Conservation (phyloP, 805 yeast species). For the Kluyveromyces siamensis region DNA sequence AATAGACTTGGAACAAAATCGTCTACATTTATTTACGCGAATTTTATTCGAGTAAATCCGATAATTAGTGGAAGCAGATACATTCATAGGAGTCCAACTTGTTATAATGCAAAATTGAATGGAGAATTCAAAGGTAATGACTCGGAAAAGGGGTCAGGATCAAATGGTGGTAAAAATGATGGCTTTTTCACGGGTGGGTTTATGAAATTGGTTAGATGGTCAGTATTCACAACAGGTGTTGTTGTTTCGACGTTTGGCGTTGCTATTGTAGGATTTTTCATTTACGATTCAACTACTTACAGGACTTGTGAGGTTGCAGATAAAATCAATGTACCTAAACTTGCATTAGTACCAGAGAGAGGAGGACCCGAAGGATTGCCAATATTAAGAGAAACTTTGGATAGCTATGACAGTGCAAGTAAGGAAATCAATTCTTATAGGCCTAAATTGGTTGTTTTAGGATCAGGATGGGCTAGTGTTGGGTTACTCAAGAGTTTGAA, state of each 20-base stretch:
- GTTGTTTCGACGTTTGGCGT: constrained; percentile 35
- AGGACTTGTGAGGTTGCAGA: constrained; percentile 32
- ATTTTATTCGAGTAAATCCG: background rate
- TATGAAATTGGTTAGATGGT: constrained; percentile 28
- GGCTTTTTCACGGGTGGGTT: constrained; percentile 7
- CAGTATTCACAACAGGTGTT: constrained; percentile 34
- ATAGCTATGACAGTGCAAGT: constrained; percentile 44
- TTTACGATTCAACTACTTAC: constrained; percentile 64
- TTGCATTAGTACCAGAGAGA: constrained; percentile 43
- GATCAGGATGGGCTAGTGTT: constrained; percentile 68
- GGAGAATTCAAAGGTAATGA: background rate
- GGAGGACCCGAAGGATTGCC: constrained; percentile 74
- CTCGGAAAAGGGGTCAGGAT: background rate
- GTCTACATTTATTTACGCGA: background rate
- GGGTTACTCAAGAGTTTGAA: constrained; percentile 44
- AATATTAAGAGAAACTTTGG: constrained; percentile 45
- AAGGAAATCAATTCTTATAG: constrained; percentile 38
- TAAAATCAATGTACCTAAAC: constrained; percentile 39
- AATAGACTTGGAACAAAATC: too few species aligned
- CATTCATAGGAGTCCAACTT: background rate
- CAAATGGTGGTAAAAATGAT: background rate
- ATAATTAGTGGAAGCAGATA: background rate
- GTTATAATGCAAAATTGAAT: too few species aligned
- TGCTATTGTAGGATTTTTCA: constrained; percentile 42
- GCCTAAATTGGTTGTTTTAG: constrained; percentile 52